Evolutionary conservation across 345 rosid species (phyloP).

Genomic region (Jatropha curcas): DNA sequence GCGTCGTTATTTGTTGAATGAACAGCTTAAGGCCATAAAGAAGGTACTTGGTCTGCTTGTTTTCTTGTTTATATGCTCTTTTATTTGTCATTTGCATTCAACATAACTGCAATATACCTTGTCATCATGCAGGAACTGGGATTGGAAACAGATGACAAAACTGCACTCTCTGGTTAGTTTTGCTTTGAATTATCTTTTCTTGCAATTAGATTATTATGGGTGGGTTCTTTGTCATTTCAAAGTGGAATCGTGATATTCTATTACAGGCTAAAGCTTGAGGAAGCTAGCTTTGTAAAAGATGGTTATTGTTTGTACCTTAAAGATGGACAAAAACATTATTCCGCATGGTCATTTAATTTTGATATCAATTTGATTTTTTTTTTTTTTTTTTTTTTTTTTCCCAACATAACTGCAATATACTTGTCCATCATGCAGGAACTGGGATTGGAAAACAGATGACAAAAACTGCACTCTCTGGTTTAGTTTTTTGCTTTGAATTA

Average conservation of each 20-base stretch:
- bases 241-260: not conserved
- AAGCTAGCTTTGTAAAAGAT: not conserved
- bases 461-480: no score
- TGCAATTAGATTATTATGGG: not conserved
- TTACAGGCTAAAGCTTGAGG: not conserved
- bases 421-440: no score
- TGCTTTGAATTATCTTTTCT: conserved; percentile 21
- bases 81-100: conserved; percentile 13
- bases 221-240: not conserved
- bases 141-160: conserved; percentile 96
- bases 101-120: conserved; percentile 20
- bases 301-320: no score
- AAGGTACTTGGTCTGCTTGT: conserved; percentile 53
- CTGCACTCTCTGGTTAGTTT: conserved; percentile 88
- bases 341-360: not conserved
- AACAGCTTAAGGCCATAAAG: conserved; percentile 98
- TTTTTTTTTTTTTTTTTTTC: no score
- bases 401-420: no score
- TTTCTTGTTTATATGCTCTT: not conserved
- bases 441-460: no score
- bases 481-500: no score
- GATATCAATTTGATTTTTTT: not conserved
- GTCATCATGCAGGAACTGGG: conserved; percentile 79
- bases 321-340: not conserved
- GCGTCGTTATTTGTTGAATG: conserved; percentile 93